phyloP scores from a whole-genome alignment of 768 basidiomycete species.

The Polyporus arcularius region DNA sequence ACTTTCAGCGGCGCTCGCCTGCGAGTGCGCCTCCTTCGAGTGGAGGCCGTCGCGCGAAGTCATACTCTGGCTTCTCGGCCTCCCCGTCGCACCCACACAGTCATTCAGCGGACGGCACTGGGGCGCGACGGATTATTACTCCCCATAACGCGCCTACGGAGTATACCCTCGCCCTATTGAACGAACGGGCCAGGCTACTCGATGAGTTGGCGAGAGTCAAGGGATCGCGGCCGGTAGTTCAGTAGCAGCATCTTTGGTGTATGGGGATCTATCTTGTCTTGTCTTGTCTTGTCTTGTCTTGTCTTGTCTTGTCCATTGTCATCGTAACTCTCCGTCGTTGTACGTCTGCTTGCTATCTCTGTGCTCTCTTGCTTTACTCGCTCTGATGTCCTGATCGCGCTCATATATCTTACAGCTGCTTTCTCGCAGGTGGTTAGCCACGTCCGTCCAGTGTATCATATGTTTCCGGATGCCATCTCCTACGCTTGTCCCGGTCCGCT shows the following conservation, averaged over 20 bases:
- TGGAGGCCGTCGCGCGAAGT: background rate
- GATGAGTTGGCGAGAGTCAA: constrained; percentile 54
- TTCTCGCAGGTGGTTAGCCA: too few relatives aligned
- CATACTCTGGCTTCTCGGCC: constrained; percentile 5
- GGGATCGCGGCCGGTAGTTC: constrained; percentile 9
- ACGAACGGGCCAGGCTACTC: constrained; percentile 58
- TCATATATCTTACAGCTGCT: too few relatives aligned
- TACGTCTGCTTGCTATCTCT: too few relatives aligned
- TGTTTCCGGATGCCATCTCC: background rate
- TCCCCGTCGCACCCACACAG: background rate
- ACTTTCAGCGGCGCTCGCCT: constrained; percentile 24
- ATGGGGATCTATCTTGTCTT: too few relatives aligned
- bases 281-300: background rate
- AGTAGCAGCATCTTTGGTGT: background rate
- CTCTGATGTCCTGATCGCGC: too few relatives aligned
- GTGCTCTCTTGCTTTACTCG: too few relatives aligned
- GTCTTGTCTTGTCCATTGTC: background rate
- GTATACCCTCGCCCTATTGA: constrained; percentile 52
- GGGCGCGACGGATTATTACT: constrained; percentile 27
- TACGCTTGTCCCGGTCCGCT: background rate
- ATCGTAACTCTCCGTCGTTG: background rate
- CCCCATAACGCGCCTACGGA: constrained; percentile 41
- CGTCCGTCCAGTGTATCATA: background rate
- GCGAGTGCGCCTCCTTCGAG: background rate
- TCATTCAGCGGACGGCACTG: background rate